phyloP scores from a whole-genome alignment of 257 asterid species.

The Nicotiana benthamiana region DNA sequence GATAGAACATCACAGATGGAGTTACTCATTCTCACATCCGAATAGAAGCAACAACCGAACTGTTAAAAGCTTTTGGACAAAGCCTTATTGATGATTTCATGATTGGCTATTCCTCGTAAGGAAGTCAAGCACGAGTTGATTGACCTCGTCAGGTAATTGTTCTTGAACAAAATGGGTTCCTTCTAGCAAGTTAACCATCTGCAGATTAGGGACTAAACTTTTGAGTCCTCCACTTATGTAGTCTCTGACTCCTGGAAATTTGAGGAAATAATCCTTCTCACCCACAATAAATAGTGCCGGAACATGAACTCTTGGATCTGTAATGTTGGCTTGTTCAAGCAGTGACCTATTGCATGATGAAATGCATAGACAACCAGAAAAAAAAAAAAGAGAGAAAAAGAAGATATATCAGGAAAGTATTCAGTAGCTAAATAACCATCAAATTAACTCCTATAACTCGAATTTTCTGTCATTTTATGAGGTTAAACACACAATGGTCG shows the following conservation, averaged over 20 bases:
- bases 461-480: neutral
- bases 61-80: neutral
- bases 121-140: conserved; percentile 36
- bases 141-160: conserved; percentile 50
- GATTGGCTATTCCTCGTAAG: conserved; percentile 20
- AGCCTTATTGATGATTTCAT: neutral
- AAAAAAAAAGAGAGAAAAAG: neutral
- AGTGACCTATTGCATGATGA: conserved; percentile 25
- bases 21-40: neutral
- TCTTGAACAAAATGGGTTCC: conserved; percentile 80
- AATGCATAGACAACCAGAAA: neutral
- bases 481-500: neutral
- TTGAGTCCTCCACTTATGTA: conserved; percentile 44
- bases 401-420: neutral
- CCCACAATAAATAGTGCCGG: conserved; percentile 72
- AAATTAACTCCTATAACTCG: neutral
- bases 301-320: conserved; percentile 40
- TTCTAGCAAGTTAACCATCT: conserved; percentile 45
- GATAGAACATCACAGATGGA: neutral
- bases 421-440: neutral
- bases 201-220: conserved; percentile 45
- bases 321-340: conserved; percentile 3
- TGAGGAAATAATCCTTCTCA: conserved; percentile 54
- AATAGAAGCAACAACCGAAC: neutral
- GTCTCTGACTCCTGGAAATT: conserved; percentile 53